Percentiles rank a stretch among this genome's conserved stretches.
phyloP scores from a whole-genome alignment of 2,329 filamentous ascomycete species.

The Zalaria sp. region DNA sequence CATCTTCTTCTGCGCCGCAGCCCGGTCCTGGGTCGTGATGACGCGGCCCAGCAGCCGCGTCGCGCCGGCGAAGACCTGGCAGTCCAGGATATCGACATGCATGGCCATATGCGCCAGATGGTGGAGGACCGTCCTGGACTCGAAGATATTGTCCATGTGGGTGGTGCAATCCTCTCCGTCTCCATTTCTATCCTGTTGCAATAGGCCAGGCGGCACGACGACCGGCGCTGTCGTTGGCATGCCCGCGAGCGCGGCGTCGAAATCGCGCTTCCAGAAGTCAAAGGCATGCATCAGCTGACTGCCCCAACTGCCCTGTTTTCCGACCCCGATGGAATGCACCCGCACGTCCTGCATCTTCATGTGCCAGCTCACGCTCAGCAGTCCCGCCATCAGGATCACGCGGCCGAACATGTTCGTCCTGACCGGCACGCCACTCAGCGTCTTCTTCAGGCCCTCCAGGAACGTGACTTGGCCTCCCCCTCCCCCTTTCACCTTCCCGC shows the following conservation, averaged over 20 bases:
- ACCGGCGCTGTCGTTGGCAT: background rate
- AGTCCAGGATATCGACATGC: constrained; percentile 94
- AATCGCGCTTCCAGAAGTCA: constrained; percentile 86
- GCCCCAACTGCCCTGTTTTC: constrained; percentile 84
- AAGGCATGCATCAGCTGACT: constrained; percentile 74
- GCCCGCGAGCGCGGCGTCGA: constrained; percentile 56
- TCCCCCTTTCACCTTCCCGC: too few species aligned
- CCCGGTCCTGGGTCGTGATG: constrained; percentile 71
- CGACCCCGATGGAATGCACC: constrained; percentile 73
- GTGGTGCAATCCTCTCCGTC: constrained; percentile 34
- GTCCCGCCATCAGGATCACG: constrained; percentile 83
- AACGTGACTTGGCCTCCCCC: constrained; percentile 61
- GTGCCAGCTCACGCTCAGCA: constrained; percentile 91
- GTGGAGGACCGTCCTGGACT: constrained; percentile 78
- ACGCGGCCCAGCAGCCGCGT: constrained; percentile 71
- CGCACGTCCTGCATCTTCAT: constrained; percentile 95
- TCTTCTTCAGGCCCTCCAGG: constrained; percentile 79
- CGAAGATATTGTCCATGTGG: constrained; percentile 54
- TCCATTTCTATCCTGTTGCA: constrained; percentile 10
- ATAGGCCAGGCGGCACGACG: background rate
- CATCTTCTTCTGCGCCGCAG: constrained; percentile 67
- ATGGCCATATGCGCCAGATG: constrained; percentile 96
- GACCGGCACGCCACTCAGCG: constrained; percentile 71
- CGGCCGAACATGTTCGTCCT: constrained; percentile 88
- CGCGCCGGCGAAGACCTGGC: constrained; percentile 86